Percentiles rank a stretch among this genome's conserved stretches.
These are phyloP conservation scores for Macrophomina pseudophaseolina DNA, from an alignment of 2,329 filamentous ascomycete genomes.

Conservation along the genomic window DNA sequence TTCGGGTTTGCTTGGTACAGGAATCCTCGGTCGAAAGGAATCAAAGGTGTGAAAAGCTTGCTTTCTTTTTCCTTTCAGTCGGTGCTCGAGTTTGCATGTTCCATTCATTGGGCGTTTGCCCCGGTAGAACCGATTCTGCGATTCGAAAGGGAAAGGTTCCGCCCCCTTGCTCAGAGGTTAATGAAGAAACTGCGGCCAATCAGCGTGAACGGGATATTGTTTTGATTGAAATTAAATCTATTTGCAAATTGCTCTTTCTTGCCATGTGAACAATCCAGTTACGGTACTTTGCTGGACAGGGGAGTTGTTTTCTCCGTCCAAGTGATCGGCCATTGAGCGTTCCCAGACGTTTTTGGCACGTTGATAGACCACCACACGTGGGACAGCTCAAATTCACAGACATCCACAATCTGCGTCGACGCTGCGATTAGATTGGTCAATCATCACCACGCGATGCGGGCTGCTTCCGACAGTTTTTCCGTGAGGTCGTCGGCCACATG, in stretches of 20 bases:
- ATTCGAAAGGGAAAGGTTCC: conserved; percentile 3
- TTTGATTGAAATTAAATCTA: too few relatives aligned
- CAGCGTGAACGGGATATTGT: background rate
- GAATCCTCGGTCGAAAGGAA: background rate
- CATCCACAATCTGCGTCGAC: background rate
- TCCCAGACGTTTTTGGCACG: too few relatives aligned
- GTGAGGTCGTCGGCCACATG: background rate
- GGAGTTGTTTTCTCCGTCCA: too few relatives aligned
- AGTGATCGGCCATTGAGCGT: too few relatives aligned
- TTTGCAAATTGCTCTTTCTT: too few relatives aligned
- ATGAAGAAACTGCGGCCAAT: background rate
- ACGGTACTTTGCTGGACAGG: too few relatives aligned
- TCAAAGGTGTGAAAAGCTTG: conserved; percentile 5
- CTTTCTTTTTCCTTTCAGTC: background rate
- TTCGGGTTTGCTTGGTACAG: background rate
- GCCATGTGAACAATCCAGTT: too few relatives aligned
- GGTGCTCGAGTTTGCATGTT: background rate
- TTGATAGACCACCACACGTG: too few relatives aligned
- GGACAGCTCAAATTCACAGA: too few relatives aligned
- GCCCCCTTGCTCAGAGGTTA: conserved; percentile 2
- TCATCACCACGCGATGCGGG: background rate
- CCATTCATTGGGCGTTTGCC: background rate
- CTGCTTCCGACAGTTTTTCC: background rate
- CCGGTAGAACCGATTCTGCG: conserved; percentile 9
- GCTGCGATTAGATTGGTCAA: background rate